Conservation (phyloP, 2,329 filamentous ascomycete species). For the Alternaria sp. region DNA sequence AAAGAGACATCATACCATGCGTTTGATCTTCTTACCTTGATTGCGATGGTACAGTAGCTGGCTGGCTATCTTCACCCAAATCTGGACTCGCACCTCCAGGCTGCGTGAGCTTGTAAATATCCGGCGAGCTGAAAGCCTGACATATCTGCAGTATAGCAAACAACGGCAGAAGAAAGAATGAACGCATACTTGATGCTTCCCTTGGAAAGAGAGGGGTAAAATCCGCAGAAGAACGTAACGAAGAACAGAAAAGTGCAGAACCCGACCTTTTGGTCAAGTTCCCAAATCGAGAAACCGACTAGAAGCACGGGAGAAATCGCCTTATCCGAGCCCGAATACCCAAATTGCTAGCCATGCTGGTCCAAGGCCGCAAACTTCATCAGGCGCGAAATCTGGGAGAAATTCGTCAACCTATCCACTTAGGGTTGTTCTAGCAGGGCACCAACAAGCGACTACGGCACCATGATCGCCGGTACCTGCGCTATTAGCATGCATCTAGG, state of each 20-base stretch:
- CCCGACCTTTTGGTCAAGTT: conserved; percentile 6
- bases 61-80: background rate
- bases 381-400: background rate
- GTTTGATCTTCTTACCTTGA: background rate
- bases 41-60: conserved; percentile 5
- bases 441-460: background rate
- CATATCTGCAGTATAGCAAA: conserved; percentile 7
- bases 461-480: conserved; percentile 1
- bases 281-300: background rate
- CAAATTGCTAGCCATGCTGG: background rate
- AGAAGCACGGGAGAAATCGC: conserved; percentile 1
- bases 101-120: conserved; percentile 7
- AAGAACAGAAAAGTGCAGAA: background rate
- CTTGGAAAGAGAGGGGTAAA: background rate
- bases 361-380: background rate
- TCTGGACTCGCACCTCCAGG: background rate
- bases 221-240: background rate
- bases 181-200: conserved; percentile 4
- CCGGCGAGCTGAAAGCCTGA: conserved; percentile 7
- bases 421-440: background rate
- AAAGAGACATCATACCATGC: background rate
- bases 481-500: background rate
- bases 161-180: conserved; percentile 3
- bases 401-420: background rate
- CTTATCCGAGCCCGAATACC: background rate